Evolutionary conservation across 129 eudicot species (phyloP), one percentile per base, ranked within the genome.

Genomic region (Apium graveolens): DNA sequence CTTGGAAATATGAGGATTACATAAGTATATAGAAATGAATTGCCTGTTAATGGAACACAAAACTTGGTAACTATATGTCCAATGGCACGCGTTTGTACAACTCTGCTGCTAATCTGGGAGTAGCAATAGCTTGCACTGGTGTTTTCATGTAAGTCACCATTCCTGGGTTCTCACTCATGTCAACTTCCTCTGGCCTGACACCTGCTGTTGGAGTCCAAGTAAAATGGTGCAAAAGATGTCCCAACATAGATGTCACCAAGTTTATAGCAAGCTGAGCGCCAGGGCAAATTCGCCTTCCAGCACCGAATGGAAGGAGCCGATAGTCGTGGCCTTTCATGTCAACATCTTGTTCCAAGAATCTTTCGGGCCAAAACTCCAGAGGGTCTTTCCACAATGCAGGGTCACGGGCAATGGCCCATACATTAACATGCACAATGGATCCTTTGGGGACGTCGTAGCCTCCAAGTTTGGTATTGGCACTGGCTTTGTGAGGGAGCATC

Each of bases 401-500:
- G 71, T 93, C 97, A 26, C 97, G 97, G 44, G 89, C 97, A 7
- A 93, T 84, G 69, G 95, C 98, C 97, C 98, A 91, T 14, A 88
- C 95, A 72, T 93, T 93, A 1, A 93, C 97, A 37, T 84, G 89
- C 35, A 93, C 88, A 48, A 86, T 89, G n/a, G 93, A 78, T 1
- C 94, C 98, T 72, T 91, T 91, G 0, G 98, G 98, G 77, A 93
- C 80, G 80, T 93, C 97, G 41, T 91, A 93, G 1, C 98, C 98
- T 0, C 98, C 97, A 11, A 93, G 83, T 79, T 93, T 93, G 70
- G 91, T 89, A 11, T 85, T 78, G 32, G 97, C 72, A 43, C 82
- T 93, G 31, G 98, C 95, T 78, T 86, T 88, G 83, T 93, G 98
- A 18, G 98, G 98, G 78, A 93, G 91, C 98, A 93, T 93, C 11